Percentiles rank a stretch among this genome's conserved stretches.
phyloP scores from a whole-genome alignment of 768 basidiomycete genomes.

The Lactarius hengduanensis region DNA sequence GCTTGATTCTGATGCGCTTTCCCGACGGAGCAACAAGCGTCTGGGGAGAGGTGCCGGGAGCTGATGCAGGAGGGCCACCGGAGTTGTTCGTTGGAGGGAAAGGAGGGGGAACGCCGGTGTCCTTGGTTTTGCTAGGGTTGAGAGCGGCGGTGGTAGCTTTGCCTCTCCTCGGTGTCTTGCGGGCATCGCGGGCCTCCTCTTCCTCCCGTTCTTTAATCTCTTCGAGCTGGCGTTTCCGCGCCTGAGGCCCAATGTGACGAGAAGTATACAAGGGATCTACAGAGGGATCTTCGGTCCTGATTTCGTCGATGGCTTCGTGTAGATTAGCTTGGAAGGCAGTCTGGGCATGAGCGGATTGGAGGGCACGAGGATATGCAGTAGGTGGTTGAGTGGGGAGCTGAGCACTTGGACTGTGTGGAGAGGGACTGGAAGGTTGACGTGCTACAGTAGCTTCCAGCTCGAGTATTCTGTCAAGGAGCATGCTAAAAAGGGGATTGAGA shows the following conservation, averaged over 20 bases:
- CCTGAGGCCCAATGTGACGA: conserved; percentile 46
- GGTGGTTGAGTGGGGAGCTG: conserved; percentile 38
- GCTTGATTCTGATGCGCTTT: conserved; percentile 49
- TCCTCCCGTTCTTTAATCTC: conserved; percentile 42
- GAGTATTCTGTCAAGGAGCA: conserved; percentile 57
- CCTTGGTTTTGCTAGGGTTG: conserved; percentile 41
- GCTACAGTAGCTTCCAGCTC: conserved; percentile 50
- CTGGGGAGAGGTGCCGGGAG: conserved; percentile 32
- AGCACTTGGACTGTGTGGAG: conserved; percentile 26
- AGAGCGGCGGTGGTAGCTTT: conserved; percentile 27
- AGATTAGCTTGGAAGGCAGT: conserved; percentile 48
- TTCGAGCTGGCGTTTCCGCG: conserved; percentile 46
- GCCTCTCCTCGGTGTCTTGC: conserved; percentile 38
- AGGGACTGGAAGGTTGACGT: conserved; percentile 35
- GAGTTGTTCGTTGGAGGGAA: conserved; percentile 30
- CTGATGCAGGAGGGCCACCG: conserved; percentile 19
- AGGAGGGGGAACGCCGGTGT: conserved; percentile 34
- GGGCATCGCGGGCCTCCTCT: conserved; percentile 46
- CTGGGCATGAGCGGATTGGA: conserved; percentile 44
- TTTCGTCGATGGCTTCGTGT: conserved; percentile 48
- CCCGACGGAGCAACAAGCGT: conserved; percentile 49
- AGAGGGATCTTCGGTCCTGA: conserved; percentile 44
- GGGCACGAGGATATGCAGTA: conserved; percentile 50
- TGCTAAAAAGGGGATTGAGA: conserved; percentile 36
- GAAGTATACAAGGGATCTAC: conserved; percentile 47